Base-by-base conservation (phyloP, 108 stramenopile species). In the Parietichytrium sp. region DNA sequence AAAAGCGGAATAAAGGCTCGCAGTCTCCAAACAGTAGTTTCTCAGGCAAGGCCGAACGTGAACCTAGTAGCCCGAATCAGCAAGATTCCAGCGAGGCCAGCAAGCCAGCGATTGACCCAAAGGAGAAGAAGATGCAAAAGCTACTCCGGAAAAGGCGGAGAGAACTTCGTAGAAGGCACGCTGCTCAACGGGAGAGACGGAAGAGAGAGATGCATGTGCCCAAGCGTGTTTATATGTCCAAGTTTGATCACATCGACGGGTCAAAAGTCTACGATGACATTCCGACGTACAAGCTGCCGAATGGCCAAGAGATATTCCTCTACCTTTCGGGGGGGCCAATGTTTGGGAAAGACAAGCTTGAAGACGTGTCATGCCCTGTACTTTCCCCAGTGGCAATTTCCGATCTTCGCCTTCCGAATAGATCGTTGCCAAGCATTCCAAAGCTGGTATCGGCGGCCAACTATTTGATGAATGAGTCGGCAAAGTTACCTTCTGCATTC, bases 321-420 rank as follows among this genome's bases (percentile, higher is more conserved):
- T 72, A 72, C 20, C 61, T 72, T 0, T 31, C 61, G 61, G 61
- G 61, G 6, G 61, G 61, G 6, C 61, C 61, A 6, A 13, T 72
- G 16, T 72, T 72, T 72, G 61, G 61, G 10, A 72, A 72, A 27
- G 61, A 72, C 42, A 72, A 72, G 0, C 18, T 45, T n/a, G 61
- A 72, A 25, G 61, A 72, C 20, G 61, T 72, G 8, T 33, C 36
- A 1, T 6, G 38, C 38, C 61, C 61, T 2, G 61, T 45, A n/a
- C 18, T 72, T 33, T 42, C 61, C 6, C 61, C 61, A 7, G 33
- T 42, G 42, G 12, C 38, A 33, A 25, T 45, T n/a, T 45, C 38
- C 2, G 61, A 25, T 10, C 61, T 72, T 25, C 38, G 61, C 10
- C 45, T 72, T 1, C 38, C 36, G 33, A 25, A 72, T 42, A 42